A percentile compares a stretch with the other conserved stretches of the same genome.
These are phyloP conservation scores for Suillus bovinus DNA, from an alignment of 768 basidiomycete species.

Conservation along the genomic window DNA sequence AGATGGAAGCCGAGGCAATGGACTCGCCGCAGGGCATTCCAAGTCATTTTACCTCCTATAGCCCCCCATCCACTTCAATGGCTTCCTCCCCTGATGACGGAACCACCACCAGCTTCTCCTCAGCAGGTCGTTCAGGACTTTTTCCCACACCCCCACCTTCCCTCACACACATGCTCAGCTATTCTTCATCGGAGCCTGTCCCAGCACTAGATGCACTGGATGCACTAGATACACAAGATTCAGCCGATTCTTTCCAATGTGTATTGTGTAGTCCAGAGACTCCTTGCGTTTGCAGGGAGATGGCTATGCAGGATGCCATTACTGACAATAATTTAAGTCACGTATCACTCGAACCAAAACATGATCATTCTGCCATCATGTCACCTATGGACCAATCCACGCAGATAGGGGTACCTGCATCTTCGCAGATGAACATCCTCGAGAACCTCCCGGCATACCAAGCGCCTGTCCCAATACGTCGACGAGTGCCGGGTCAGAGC, in stretches of 20 bases:
- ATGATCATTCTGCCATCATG: slow-evolving; percentile 16
- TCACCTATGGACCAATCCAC: slow-evolving; percentile 28
- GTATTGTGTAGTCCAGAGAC: slow-evolving; percentile 72
- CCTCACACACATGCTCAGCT: slow-evolving; percentile 35
- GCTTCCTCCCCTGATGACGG: slow-evolving; percentile 51
- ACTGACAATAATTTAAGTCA: slow-evolving; percentile 19
- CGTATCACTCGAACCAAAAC: slow-evolving; percentile 14
- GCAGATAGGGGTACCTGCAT: slow-evolving; percentile 27
- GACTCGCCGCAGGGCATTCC: slow-evolving; percentile 19
- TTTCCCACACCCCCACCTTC: slow-evolving; percentile 32
- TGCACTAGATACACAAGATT: slow-evolving; percentile 20
- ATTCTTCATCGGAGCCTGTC: slow-evolving; percentile 35
- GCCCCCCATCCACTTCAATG: slow-evolving; percentile 46
- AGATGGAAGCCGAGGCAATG: slow-evolving; percentile 26
- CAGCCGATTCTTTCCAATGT: slow-evolving; percentile 45
- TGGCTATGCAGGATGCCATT: slow-evolving; percentile 49
- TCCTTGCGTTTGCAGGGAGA: slow-evolving; percentile 78
- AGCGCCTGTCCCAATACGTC: slow-evolving; percentile 79
- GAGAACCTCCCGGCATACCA: slow-evolving; percentile 81
- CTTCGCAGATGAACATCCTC: slow-evolving; percentile 54
- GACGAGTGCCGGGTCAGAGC: slow-evolving; percentile 41
- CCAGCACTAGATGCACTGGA: slow-evolving; percentile 39
- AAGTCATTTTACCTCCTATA: slow-evolving; percentile 23
- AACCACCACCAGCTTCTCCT: slow-evolving; percentile 32
- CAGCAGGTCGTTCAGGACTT: slow-evolving; percentile 26